Conservation (phyloP, 2,329 filamentous ascomycete genomes). For the Dothistroma pini region DNA sequence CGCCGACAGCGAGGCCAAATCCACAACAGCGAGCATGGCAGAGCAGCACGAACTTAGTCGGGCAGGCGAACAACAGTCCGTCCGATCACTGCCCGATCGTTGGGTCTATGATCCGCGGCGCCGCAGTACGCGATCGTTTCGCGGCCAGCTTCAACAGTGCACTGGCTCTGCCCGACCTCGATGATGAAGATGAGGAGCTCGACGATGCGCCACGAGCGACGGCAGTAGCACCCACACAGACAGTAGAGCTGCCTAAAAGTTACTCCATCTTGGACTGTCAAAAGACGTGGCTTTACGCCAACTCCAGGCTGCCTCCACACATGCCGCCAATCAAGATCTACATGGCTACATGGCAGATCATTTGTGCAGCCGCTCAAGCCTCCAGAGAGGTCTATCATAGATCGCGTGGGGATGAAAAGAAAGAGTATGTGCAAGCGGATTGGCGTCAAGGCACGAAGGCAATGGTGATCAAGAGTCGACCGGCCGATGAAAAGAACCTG, state of each 20-base stretch:
- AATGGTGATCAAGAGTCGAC: conserved; percentile 78
- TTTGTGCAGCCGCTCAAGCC: conserved; percentile 75
- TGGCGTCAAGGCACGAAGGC: conserved; percentile 74
- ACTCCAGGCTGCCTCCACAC: conserved; percentile 67
- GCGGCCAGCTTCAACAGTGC: conserved; percentile 62
- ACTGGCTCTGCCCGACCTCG: conserved; percentile 68
- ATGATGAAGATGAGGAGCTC: conserved; percentile 49
- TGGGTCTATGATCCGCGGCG: conserved; percentile 37
- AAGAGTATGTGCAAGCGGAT: conserved; percentile 67
- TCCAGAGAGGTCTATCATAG: conserved; percentile 70
- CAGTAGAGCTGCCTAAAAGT: background rate
- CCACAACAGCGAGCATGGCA: conserved; percentile 17
- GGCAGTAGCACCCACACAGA: background rate
- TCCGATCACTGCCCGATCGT: conserved; percentile 21
- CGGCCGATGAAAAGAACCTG: conserved; percentile 71
- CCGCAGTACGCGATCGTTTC: conserved; percentile 56
- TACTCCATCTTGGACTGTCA: conserved; percentile 26
- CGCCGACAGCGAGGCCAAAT: background rate
- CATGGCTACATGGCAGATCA: conserved; percentile 69
- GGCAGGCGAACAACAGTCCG: conserved; percentile 4
- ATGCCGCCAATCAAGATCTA: conserved; percentile 67
- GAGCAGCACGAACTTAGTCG: conserved; percentile 14
- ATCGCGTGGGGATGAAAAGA: conserved; percentile 59
- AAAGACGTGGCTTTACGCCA: conserved; percentile 75
- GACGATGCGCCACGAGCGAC: conserved; percentile 41